Conservation (phyloP, 2,329 filamentous ascomycete genomes). For the Penicillium sp. region DNA sequence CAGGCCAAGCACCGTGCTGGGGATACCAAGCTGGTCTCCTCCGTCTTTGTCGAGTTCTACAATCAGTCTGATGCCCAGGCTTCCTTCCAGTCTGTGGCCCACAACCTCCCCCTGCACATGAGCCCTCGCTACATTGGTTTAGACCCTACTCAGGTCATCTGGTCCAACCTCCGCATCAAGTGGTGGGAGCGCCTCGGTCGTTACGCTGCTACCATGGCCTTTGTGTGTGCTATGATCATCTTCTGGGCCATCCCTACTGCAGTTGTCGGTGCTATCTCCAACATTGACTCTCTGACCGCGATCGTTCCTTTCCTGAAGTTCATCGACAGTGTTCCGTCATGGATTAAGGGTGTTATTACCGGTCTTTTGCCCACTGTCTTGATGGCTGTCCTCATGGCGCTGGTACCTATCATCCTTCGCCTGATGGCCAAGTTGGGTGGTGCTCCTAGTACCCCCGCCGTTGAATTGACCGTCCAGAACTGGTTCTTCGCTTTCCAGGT, state of each 20-base stretch:
- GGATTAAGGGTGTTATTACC: constrained; percentile 77
- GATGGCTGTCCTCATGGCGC: constrained; percentile 78
- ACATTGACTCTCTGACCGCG: constrained; percentile 67
- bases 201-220: constrained; percentile 64
- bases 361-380: constrained; percentile 78
- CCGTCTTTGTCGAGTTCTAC: constrained; percentile 88
- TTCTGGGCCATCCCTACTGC: constrained; percentile 82
- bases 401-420: constrained; percentile 76
- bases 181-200: constrained; percentile 84
- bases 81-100: constrained; percentile 81
- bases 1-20: constrained; percentile 66
- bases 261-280: constrained; percentile 80
- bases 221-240: constrained; percentile 74
- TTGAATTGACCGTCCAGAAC: constrained; percentile 87
- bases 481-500: constrained; percentile 73
- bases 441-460: constrained; percentile 71
- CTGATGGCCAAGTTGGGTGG: constrained; percentile 77
- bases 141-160: constrained; percentile 76
- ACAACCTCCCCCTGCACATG: constrained; percentile 85
- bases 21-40: constrained; percentile 64
- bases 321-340: constrained; percentile 65
- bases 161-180: constrained; percentile 76
- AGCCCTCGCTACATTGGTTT: constrained; percentile 80
- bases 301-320: constrained; percentile 68
- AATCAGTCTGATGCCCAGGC: constrained; percentile 79